Base-by-base conservation (phyloP, 2,329 filamentous ascomycete species). In the Colletotrichum tabaci region DNA sequence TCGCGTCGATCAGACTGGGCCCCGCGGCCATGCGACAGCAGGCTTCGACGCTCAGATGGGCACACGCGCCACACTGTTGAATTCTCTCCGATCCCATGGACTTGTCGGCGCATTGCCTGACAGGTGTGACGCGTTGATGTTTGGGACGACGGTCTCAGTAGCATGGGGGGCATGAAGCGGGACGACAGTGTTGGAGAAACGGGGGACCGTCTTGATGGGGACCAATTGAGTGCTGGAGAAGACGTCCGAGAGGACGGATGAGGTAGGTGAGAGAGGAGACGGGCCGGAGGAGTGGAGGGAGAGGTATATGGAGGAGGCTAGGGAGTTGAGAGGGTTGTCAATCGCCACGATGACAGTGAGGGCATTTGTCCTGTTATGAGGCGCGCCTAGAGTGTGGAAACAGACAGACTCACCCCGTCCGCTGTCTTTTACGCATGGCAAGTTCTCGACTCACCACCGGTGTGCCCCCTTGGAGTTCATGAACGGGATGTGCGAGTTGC, bases 1-100 rank as follows among this genome's bases (percentile, higher is more conserved):
- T 12, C 2, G 26, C 23, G 69, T 56, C 66, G 66, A 71, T 72
- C 70, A 72, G n/a, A 66, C 67, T 30, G 61, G 30, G 35, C 35
- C 47, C 55, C 49, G 67, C 42, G 10, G n/a, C 38, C 35, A 21
- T 62, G 67, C 30, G 61, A 50, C 49, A 26, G 47, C 61, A 21
- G 1, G 53, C 21, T 4, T 30, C 13, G 4, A 40, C n/a, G 46
- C 6, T 1, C 21, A 38, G 8, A n/a, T n/a, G n/a, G 30, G 7
- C 2, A 7, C 18, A 56, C 35, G n/a, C 13, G 38, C 35, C 35
- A 21, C 55, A 23, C 2, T n/a, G 15, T n/a, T 23, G 30, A 50
- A 13, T 15, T 15, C 3, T 4, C 23, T 4, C 10, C 21, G 30
- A 18, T 40, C 8, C 38, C n/a, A n/a, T n/a, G 44, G 44, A 44